Evolutionary conservation across 2,329 filamentous ascomycete species (phyloP).

Genomic region (Ambrosiella cleistominuta): DNA sequence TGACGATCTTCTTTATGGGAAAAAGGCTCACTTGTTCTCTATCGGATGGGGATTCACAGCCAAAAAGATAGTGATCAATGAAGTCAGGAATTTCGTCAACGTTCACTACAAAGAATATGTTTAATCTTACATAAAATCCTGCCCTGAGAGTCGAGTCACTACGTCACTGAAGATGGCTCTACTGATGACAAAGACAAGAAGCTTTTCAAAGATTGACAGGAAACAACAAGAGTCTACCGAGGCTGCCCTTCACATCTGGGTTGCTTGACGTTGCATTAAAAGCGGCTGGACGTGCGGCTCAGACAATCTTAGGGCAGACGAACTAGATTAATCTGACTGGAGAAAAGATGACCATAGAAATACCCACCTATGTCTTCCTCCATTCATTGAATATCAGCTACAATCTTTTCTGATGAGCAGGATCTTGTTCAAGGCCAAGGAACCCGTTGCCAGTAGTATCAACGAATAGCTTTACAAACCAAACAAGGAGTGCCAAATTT

Average conservation of each 20-base stretch:
- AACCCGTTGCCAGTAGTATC: neutral
- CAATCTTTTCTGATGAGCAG: slow-evolving; percentile 1
- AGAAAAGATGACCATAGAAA: neutral
- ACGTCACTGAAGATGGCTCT: neutral
- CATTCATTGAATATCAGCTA: slow-evolving; percentile 6
- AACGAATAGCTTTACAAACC: slow-evolving; percentile 2
- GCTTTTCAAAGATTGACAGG: no score
- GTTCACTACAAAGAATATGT: neutral
- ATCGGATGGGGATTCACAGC: neutral
- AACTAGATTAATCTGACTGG: neutral
- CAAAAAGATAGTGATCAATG: neutral
- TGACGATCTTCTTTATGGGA: neutral
- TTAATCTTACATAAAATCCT: neutral
- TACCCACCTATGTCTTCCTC: neutral
- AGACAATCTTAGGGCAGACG: neutral
- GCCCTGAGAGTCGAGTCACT: neutral
- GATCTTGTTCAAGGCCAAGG: neutral
- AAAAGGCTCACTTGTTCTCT: neutral
- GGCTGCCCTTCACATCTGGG: neutral
- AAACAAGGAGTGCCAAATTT: neutral
- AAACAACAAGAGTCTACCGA: neutral
- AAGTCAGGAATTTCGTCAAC: neutral
- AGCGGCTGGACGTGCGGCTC: neutral
- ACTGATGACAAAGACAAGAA: neutral
- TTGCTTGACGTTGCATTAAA: slow-evolving; percentile 4